These are phyloP conservation scores for Stropharia rugosoannulata DNA, from an alignment of 768 basidiomycete species.

Conservation along the genomic window DNA sequence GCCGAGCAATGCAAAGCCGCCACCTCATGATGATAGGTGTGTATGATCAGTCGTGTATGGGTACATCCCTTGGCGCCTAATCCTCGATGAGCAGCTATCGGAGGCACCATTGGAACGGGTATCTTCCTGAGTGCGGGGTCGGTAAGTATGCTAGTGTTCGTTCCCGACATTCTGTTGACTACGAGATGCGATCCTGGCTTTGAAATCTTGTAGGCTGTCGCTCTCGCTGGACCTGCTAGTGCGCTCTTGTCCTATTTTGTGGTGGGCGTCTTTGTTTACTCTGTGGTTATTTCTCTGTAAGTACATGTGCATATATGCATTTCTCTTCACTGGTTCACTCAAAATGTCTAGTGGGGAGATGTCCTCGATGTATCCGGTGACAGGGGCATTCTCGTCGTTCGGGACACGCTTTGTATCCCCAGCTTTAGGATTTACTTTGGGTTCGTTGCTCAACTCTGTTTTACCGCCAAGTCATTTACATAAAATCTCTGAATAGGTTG, in stretches of 20 bases:
- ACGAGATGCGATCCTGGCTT: no score
- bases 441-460: constrained; percentile 22
- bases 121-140: constrained; percentile 62
- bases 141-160: constrained; percentile 24
- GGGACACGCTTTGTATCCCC: constrained; percentile 59
- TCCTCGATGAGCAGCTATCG: constrained; percentile 36
- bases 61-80: background rate
- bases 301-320: constrained; percentile 5
- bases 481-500: constrained; percentile 33
- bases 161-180: background rate
- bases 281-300: constrained; percentile 59
- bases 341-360: constrained; percentile 51
- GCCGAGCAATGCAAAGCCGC: constrained; percentile 28
- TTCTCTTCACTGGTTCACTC: no score
- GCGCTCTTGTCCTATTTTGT: constrained; percentile 60
- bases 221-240: constrained; percentile 59
- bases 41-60: background rate
- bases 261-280: constrained; percentile 58
- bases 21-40: constrained; percentile 33
- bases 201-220: constrained; percentile 48
- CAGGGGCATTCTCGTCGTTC: constrained; percentile 59
- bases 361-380: constrained; percentile 62
- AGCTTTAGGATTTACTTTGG: constrained; percentile 58
- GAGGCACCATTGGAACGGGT: constrained; percentile 59
- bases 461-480: background rate